Percentiles rank a stretch among this genome's conserved stretches.
Evolutionary conservation across 2,329 filamentous ascomycete species (phyloP).

Genomic region (Penicillium sp.): DNA sequence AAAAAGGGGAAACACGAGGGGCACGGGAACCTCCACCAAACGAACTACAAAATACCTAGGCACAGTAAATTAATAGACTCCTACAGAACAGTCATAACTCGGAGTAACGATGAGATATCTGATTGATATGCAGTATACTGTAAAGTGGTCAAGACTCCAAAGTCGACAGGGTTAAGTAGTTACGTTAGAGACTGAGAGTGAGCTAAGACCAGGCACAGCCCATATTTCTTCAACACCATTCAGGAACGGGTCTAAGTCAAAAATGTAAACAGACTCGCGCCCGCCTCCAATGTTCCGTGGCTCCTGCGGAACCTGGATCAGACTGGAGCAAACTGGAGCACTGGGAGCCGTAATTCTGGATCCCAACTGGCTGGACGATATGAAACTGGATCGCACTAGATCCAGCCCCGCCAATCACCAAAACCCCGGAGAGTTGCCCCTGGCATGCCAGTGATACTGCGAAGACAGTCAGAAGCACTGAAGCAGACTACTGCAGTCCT

Average conservation of each 20-base stretch:
- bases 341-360: not conserved
- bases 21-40: not conserved
- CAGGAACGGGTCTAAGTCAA: not conserved
- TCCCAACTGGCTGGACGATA: not conserved
- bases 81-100: not conserved
- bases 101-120: not conserved
- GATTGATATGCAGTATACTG: not conserved
- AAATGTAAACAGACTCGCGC: slow-evolving; percentile 3
- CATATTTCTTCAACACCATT: not conserved
- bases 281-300: slow-evolving; percentile 20
- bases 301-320: slow-evolving; percentile 28
- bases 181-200: too few species aligned
- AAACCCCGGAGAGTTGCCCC: slow-evolving; percentile 1
- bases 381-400: not conserved
- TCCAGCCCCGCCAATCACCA: slow-evolving; percentile 5
- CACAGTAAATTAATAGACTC: not conserved
- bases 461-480: too few species aligned
- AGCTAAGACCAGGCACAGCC: not conserved
- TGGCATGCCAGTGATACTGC: not conserved
- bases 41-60: not conserved
- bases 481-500: too few species aligned
- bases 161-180: too few species aligned
- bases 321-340: not conserved
- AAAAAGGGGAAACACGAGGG: slow-evolving; percentile 1
- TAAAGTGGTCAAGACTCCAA: too few species aligned